These are phyloP conservation scores for Chaetomiaceae sp. DNA, from an alignment of 2,329 filamentous ascomycete species.

Conservation along the genomic window DNA sequence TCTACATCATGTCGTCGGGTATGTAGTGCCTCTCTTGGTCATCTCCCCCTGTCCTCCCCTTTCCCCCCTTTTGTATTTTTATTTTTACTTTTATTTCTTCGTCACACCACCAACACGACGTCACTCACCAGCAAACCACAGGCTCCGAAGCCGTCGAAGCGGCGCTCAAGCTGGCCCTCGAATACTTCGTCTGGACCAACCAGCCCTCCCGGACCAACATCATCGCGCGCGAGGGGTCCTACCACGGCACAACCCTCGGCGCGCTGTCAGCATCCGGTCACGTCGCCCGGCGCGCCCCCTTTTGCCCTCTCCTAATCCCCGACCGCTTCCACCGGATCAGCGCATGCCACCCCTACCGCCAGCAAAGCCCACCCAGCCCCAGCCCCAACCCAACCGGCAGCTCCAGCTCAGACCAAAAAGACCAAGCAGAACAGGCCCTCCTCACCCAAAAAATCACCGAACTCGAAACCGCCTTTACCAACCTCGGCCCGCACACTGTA, in stretches of 20 bases:
- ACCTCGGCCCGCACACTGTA: constrained; percentile 57
- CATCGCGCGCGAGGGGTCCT: constrained; percentile 61
- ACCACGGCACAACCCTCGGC: constrained; percentile 66
- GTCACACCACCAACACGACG: neutral
- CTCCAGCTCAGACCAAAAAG: too few species aligned
- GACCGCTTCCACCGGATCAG: constrained; percentile 48
- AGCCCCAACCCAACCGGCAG: too few species aligned
- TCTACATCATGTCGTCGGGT: constrained; percentile 36
- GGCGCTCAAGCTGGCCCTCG: constrained; percentile 60
- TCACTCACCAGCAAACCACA: constrained; percentile 27
- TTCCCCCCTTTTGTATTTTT: too few species aligned
- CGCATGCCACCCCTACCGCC: constrained; percentile 61
- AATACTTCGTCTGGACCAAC: constrained; percentile 57
- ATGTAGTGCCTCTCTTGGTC: too few species aligned
- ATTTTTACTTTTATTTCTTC: neutral
- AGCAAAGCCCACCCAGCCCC: constrained; percentile 27
- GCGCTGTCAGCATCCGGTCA: constrained; percentile 58
- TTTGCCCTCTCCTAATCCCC: constrained; percentile 49
- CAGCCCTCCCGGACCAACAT: constrained; percentile 53
- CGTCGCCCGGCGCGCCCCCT: constrained; percentile 52
- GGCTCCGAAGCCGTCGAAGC: constrained; percentile 67
- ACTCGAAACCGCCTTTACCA: constrained; percentile 57
- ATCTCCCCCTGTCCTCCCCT: neutral
- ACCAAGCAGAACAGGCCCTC: constrained; percentile 50
- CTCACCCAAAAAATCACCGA: constrained; percentile 55